phyloP scores from a whole-genome alignment of 495 filamentous ascomycete genomes.

The Penicillium mononematosum region DNA sequence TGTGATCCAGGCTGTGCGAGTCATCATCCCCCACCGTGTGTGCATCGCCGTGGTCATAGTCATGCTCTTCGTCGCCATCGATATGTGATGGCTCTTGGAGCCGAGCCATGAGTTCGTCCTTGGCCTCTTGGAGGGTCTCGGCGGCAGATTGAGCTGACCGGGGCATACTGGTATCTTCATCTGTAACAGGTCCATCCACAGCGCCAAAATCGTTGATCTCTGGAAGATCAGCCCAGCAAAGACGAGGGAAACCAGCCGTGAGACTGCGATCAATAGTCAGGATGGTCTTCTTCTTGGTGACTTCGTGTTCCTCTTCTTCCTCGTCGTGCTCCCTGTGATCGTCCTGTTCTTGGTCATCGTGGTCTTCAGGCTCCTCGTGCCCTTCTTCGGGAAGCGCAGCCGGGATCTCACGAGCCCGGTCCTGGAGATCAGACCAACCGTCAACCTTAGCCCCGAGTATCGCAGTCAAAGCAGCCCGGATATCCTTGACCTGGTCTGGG shows the following conservation, averaged over 20 bases:
- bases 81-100: slow-evolving; percentile 51
- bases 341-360: not conserved
- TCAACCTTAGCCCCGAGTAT: slow-evolving; percentile 50
- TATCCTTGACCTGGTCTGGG: slow-evolving; percentile 49
- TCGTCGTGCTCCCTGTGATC: not conserved
- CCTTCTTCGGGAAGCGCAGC: slow-evolving; percentile 43
- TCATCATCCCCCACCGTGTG: slow-evolving; percentile 49
- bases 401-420: slow-evolving; percentile 42
- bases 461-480: slow-evolving; percentile 46
- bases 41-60: slow-evolving; percentile 51
- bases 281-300: slow-evolving; percentile 44
- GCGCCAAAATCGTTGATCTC: slow-evolving; percentile 45
- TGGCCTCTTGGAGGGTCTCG: slow-evolving; percentile 53
- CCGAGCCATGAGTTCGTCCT: slow-evolving; percentile 59
- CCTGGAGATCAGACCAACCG: slow-evolving; percentile 48
- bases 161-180: slow-evolving; percentile 52
- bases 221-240: slow-evolving; percentile 50
- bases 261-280: slow-evolving; percentile 46
- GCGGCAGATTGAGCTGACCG: slow-evolving; percentile 56
- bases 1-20: slow-evolving; percentile 44
- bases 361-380: slow-evolving; percentile 2
- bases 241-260: slow-evolving; percentile 45
- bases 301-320: slow-evolving; percentile 25
- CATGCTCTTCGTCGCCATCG: slow-evolving; percentile 41
- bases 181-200: slow-evolving; percentile 39